phyloP scores from a whole-genome alignment of 495 filamentous ascomycete genomes.

The Polyplosphaeria fusca region DNA sequence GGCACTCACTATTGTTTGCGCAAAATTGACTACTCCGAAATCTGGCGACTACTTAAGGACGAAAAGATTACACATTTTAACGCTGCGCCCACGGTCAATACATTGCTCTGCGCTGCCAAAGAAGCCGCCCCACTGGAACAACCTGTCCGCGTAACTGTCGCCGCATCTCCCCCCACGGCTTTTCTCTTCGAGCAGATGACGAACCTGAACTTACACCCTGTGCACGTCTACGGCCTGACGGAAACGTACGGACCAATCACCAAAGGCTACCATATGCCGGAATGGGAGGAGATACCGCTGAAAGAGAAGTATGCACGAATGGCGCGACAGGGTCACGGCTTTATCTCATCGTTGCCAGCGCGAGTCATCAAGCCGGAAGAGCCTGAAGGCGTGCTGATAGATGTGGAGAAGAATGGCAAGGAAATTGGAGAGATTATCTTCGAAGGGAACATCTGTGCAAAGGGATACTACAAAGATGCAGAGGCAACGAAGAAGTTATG shows the following conservation, averaged over 20 bases:
- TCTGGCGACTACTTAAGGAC: conserved; percentile 81
- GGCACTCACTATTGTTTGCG: conserved; percentile 93
- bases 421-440: conserved; percentile 96
- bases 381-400: conserved; percentile 62
- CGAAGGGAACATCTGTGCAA: conserved; percentile 84
- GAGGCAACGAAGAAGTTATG: conserved; percentile 87
- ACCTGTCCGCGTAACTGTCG: conserved; percentile 85
- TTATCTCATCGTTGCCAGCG: conserved; percentile 75
- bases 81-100: conserved; percentile 95
- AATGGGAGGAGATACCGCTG: conserved; percentile 67
- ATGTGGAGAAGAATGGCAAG: conserved; percentile 75
- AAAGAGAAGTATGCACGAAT: conserved; percentile 78
- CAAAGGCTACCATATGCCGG: conserved; percentile 80
- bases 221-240: conserved; percentile 93
- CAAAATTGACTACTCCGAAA: conserved; percentile 90
- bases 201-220: conserved; percentile 77
- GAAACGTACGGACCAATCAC: conserved; percentile 97
- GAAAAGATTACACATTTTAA: conserved; percentile 91
- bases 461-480: conserved; percentile 86
- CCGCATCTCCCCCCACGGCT: conserved; percentile 82
- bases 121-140: conserved; percentile 66
- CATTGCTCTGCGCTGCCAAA: conserved; percentile 72
- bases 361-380: conserved; percentile 79
- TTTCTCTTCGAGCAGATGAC: conserved; percentile 93
- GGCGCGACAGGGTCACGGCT: conserved; percentile 93